These are phyloP conservation scores for Dictyostelium capitatum DNA, from an alignment of 78 protist species.

Conservation along the genomic window DNA sequence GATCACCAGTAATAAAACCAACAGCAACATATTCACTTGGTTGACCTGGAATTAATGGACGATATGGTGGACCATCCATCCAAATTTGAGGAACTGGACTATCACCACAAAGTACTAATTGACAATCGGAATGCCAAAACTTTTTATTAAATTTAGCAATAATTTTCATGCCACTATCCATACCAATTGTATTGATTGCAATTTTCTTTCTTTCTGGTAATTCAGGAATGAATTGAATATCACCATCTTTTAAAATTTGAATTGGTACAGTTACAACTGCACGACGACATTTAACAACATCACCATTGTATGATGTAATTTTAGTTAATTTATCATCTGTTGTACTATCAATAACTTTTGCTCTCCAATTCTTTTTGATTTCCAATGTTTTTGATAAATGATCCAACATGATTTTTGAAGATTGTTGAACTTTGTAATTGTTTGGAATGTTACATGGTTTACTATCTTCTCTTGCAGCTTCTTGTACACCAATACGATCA, in stretches of 20 bases:
- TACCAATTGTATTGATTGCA: constrained; percentile 41
- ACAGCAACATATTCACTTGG: constrained; percentile 36
- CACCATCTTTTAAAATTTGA: constrained; percentile 39
- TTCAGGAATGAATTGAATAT: constrained; percentile 47
- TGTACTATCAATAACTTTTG: constrained; percentile 4
- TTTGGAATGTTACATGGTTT: constrained; percentile 33
- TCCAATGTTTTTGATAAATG: constrained; percentile 30
- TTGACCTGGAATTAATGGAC: constrained; percentile 10
- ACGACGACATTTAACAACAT: background rate
- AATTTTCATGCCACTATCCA: constrained; percentile 80
- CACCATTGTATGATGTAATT: constrained; percentile 18
- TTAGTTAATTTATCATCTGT: background rate
- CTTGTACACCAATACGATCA: constrained; percentile 62
- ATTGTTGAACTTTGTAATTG: constrained; percentile 40
- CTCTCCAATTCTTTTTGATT: constrained; percentile 28
- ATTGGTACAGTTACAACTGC: constrained; percentile 57
- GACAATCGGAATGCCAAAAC: constrained; percentile 47
- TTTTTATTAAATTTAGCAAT: constrained; percentile 37
- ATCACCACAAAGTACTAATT: constrained; percentile 72
- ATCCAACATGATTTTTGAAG: constrained; percentile 45
- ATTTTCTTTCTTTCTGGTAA: constrained; percentile 42
- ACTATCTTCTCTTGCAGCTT: constrained; percentile 48
- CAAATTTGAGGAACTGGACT: constrained; percentile 68
- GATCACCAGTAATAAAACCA: constrained; percentile 81
- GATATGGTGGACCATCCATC: constrained; percentile 77